A percentile compares a stretch with the other conserved stretches of the same genome.
Evolutionary conservation across 2,329 filamentous ascomycete species (phyloP).

Genomic region (Cadophora sp.): DNA sequence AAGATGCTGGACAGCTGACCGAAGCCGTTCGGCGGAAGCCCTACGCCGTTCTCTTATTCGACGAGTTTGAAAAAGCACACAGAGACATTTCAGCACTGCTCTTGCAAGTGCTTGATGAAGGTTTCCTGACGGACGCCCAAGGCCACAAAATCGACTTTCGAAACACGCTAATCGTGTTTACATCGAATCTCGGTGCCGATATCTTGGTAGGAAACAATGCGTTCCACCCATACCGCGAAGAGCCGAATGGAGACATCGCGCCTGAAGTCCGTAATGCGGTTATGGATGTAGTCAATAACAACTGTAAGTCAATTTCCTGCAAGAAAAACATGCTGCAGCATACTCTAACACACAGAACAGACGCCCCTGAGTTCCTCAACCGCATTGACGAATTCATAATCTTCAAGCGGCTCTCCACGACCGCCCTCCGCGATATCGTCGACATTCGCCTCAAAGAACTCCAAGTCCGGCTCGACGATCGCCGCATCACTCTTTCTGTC

Average conservation of each 20-base stretch:
- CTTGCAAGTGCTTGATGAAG: slow-evolving; percentile 94
- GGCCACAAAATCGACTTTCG: slow-evolving; percentile 97
- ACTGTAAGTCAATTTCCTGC: slow-evolving; percentile 48
- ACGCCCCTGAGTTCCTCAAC: slow-evolving; percentile 95
- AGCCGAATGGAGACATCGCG: slow-evolving; percentile 71
- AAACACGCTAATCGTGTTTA: slow-evolving; percentile 95
- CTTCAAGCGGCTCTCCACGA: slow-evolving; percentile 83
- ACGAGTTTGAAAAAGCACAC: slow-evolving; percentile 98
- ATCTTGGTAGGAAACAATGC: slow-evolving; percentile 82
- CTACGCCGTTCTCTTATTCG: slow-evolving; percentile 92
- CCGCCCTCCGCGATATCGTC: slow-evolving; percentile 87
- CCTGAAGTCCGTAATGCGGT: slow-evolving; percentile 78
- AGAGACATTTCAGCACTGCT: slow-evolving; percentile 91
- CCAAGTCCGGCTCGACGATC: slow-evolving; percentile 81
- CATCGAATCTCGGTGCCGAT: slow-evolving; percentile 91
- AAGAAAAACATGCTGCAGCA: not conserved
- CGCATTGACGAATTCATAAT: slow-evolving; percentile 96
- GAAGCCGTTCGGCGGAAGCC: slow-evolving; percentile 95
- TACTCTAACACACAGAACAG: slow-evolving; percentile 17
- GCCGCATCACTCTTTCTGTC: slow-evolving; percentile 79
- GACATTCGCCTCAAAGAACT: slow-evolving; percentile 89
- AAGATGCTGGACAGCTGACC: slow-evolving; percentile 94
- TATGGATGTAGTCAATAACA: slow-evolving; percentile 81
- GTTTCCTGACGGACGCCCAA: slow-evolving; percentile 93
- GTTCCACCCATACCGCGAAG: slow-evolving; percentile 67